Conservation (phyloP, 305 asterid species). For the Ruellia speciosa region DNA sequence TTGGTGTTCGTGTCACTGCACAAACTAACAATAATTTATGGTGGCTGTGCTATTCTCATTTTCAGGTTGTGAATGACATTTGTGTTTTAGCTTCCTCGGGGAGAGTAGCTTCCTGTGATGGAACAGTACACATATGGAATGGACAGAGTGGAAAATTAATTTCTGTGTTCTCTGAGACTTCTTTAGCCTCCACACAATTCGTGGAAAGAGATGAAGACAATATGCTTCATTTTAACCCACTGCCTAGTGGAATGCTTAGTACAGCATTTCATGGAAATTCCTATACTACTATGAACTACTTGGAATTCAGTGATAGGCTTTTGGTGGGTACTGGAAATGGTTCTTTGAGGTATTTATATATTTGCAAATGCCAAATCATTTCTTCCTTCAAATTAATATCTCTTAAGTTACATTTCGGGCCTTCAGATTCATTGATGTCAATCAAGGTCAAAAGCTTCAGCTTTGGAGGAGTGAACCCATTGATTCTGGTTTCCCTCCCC, state of each 20-base stretch:
- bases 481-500: conserved; percentile 72
- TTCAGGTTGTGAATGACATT: conserved; percentile 85
- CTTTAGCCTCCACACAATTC: conserved; percentile 40
- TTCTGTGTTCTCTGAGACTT: conserved; percentile 68
- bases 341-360: conserved; percentile 63
- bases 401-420: conserved; percentile 20
- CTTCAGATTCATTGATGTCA: conserved; percentile 80
- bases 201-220: conserved; percentile 62
- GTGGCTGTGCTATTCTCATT: conserved; percentile 19
- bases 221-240: conserved; percentile 64
- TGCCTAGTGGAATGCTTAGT: conserved; percentile 67
- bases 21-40: conserved; percentile 9
- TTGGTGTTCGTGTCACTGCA: conserved; percentile 10
- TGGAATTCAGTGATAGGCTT: conserved; percentile 57
- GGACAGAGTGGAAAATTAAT: conserved; percentile 76
- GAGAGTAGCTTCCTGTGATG: conserved; percentile 97
- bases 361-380: conserved; percentile 16
- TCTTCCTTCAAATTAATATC: conserved; percentile 9
- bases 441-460: conserved; percentile 84
- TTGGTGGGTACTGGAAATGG: conserved; percentile 93
- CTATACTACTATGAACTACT: conserved; percentile 79
- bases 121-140: conserved; percentile 90
- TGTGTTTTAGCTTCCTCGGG: conserved; percentile 68
- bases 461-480: conserved; percentile 72
- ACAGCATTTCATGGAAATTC: conserved; percentile 78